Conservation (phyloP, 805 yeast species). For the Candida mattraensis region DNA sequence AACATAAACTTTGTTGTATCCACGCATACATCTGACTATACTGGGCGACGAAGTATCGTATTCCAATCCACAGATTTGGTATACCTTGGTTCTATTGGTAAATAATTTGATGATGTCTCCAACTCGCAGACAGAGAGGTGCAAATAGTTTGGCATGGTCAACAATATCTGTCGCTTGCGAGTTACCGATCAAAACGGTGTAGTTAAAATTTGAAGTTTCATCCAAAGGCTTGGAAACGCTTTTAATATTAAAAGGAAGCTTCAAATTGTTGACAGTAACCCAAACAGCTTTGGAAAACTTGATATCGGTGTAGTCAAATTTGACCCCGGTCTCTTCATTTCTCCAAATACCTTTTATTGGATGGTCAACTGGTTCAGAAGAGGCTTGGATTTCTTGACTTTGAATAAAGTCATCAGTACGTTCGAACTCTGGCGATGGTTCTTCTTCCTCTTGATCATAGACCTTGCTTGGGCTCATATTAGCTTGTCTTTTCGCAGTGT, state of each 20-base stretch:
- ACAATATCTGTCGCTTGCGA: conserved; percentile 30
- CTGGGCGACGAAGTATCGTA: conserved; percentile 19
- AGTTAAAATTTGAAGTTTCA: neutral
- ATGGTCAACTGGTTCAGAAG: neutral
- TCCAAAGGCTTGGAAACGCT: conserved; percentile 6
- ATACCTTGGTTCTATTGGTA: conserved; percentile 33
- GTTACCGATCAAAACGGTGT: conserved; percentile 6
- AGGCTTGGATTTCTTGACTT: conserved; percentile 1
- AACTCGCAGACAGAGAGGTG: conserved; percentile 51
- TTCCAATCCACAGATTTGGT: conserved; percentile 48
- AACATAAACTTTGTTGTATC: conserved; percentile 51
- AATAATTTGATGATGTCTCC: conserved; percentile 51
- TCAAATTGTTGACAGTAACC: conserved; percentile 12
- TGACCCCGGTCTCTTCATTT: conserved; percentile 4
- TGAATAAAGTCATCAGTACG: conserved; percentile 9
- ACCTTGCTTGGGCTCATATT: too few relatives aligned
- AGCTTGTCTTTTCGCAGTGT: too few relatives aligned
- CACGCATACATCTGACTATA: conserved; percentile 55
- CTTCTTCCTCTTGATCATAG: conserved; percentile 5
- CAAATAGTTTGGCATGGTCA: conserved; percentile 33
- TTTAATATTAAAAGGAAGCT: conserved; percentile 12
- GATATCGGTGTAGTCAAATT: conserved; percentile 8
- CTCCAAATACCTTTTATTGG: conserved; percentile 7
- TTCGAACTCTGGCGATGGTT: conserved; percentile 15
- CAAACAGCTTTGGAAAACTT: conserved; percentile 13